Base-by-base conservation (phyloP, 2,329 filamentous ascomycete species). In the Talaromyces sp. region DNA sequence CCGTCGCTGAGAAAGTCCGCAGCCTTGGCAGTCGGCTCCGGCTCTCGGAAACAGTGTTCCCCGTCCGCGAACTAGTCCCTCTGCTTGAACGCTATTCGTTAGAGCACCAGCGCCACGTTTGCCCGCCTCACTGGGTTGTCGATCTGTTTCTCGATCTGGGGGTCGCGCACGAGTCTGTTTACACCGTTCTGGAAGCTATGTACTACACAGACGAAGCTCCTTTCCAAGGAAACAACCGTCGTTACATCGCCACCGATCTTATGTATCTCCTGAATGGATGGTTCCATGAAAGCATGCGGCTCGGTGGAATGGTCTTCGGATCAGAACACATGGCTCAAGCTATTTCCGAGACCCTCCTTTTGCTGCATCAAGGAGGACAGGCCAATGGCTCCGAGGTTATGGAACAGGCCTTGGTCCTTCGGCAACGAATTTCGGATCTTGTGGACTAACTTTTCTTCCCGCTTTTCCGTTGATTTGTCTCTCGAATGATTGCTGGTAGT, bases 181-280 rank as follows among this genome's bases (percentile, higher is more conserved):
- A 88, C 61, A 76, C 80, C 1, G 81, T 85, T 2, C 74, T 90
- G 9, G 86, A 89, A 66, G 74, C 76, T 24, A 82, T 89, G 71
- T 89, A 85, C 74, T 88, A 87, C 70, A 82, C 82, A 33, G 84
- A 87, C 57, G 83, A 87, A 62, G 75, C 80, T 5, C 86, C 87
- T 0, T 90, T 89, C 69, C 73, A 79, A 32, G 84, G 83, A 4
- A 70, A 75, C 3, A 82, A 83, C 51, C 78, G 83, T 41, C 78
- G 78, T 37, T 72, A 80, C 52, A 75, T 89, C 6, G 83, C 83
- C 2, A 77, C 78, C 22, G 85, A 88, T 67, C 80, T 88, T 37
- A 70, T 87, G 0, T 85, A 87, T 61, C 71, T 86, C 3, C 75
- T 86, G 3, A 74, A 80, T 51, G 74, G 78, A 50, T 90, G 87